A percentile compares a stretch with the other conserved stretches of the same genome.
These are phyloP conservation scores for Epichloe uncinata DNA, from an alignment of 2,329 filamentous ascomycete species.

Conservation along the genomic window DNA sequence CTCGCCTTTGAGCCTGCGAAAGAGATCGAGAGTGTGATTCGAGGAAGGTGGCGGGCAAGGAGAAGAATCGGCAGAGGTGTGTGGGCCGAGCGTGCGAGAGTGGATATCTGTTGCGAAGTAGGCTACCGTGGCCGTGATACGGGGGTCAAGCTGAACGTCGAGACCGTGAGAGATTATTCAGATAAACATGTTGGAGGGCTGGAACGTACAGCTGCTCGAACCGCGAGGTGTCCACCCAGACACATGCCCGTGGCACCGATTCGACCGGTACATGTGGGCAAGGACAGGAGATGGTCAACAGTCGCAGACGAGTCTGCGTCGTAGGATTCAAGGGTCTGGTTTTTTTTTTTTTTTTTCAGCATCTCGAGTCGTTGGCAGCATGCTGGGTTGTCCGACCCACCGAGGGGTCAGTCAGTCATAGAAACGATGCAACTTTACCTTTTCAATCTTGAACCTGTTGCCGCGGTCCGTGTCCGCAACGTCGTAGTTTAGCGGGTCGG, in stretches of 20 bases:
- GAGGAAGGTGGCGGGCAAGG: constrained; percentile 23
- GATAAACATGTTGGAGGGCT: background rate
- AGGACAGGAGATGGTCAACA: constrained; percentile 55
- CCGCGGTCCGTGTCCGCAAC: constrained; percentile 76
- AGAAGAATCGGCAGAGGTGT: constrained; percentile 34
- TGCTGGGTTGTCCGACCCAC: too few species aligned
- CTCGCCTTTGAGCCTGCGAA: constrained; percentile 65
- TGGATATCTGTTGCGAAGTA: constrained; percentile 95
- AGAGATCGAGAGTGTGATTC: constrained; percentile 37
- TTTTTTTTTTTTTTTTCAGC: background rate
- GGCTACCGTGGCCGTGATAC: constrained; percentile 64
- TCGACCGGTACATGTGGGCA: constrained; percentile 67
- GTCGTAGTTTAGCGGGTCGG: constrained; percentile 74
- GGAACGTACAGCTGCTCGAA: constrained; percentile 39
- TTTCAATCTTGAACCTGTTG: constrained; percentile 74
- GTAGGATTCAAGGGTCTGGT: constrained; percentile 66
- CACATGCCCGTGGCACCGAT: constrained; percentile 84
- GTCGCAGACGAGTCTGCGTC: constrained; percentile 62
- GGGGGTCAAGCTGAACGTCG: constrained; percentile 51
- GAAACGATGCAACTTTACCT: constrained; percentile 31
- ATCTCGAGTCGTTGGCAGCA: background rate
- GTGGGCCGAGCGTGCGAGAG: constrained; percentile 56
- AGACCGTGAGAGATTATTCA: background rate
- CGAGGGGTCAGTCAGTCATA: too few species aligned
- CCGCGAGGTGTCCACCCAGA: constrained; percentile 73